Percentiles rank a stretch among this genome's conserved stretches.
Conservation (phyloP, 768 basidiomycete genomes). For the Suillus luteus region DNA sequence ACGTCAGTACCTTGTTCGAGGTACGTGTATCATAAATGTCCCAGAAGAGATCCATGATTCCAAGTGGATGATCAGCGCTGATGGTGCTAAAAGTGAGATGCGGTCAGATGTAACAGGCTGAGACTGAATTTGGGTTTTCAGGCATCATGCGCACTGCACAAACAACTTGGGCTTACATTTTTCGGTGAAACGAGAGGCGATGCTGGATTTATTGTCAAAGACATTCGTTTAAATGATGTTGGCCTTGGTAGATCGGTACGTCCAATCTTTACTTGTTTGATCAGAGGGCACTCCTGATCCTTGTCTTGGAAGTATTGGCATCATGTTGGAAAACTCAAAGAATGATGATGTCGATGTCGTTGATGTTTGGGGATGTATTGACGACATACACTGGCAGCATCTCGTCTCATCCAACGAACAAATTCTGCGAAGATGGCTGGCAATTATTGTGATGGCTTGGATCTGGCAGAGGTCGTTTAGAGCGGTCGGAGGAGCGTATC, state of each 20-base stretch:
- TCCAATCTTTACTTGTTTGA: background rate
- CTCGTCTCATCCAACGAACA: conserved; percentile 19
- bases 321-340: conserved; percentile 43
- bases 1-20: no score
- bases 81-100: conserved; percentile 21
- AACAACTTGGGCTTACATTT: conserved; percentile 16
- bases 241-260: conserved; percentile 42
- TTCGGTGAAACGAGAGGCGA: conserved; percentile 34
- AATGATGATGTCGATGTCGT: background rate
- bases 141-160: conserved; percentile 12
- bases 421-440: conserved; percentile 26
- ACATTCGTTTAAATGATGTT: conserved; percentile 38
- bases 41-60: background rate
- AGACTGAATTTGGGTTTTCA: background rate
- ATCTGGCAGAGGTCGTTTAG: conserved; percentile 19
- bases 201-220: conserved; percentile 26
- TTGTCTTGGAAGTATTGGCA: conserved; percentile 19
- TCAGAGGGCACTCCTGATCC: background rate
- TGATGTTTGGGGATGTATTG: background rate
- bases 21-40: no score
- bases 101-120: background rate
- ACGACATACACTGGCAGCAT: conserved; percentile 11
- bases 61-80: conserved; percentile 18
- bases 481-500: conserved; percentile 28
- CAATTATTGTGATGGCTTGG: conserved; percentile 15